Conservation (phyloP, 192 early-diverging fungal species). For the Chytriomyces sp. region DNA sequence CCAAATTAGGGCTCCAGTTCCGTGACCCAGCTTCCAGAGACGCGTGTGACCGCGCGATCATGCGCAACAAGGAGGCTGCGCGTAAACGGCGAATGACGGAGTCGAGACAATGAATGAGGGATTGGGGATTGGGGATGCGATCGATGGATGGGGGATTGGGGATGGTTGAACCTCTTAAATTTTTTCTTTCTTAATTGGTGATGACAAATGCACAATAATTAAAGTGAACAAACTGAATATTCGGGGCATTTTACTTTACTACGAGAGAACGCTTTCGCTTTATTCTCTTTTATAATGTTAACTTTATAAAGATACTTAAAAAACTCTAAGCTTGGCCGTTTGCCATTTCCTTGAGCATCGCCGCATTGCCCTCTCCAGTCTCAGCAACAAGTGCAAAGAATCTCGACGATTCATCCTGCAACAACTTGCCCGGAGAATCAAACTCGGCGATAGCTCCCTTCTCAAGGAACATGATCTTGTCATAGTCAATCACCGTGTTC, state of each 20-base stretch:
- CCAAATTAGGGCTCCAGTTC: slow-evolving; percentile 46
- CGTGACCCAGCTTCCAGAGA: slow-evolving; percentile 51
- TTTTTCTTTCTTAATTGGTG: too few relatives aligned
- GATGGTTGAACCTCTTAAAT: too few relatives aligned
- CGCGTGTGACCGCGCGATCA: slow-evolving; percentile 46
- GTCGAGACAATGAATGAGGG: too few relatives aligned
- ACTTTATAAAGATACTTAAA: background rate
- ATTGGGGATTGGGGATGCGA: too few relatives aligned
- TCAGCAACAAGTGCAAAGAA: slow-evolving; percentile 69
- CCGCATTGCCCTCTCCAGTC: slow-evolving; percentile 67
- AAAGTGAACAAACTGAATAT: too few relatives aligned
- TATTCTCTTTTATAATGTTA: background rate
- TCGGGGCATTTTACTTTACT: too few relatives aligned
- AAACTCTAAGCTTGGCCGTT: background rate
- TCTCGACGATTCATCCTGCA: slow-evolving; percentile 46
- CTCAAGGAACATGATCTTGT: slow-evolving; percentile 54
- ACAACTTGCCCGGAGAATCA: slow-evolving; percentile 61
- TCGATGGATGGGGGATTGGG: too few relatives aligned
- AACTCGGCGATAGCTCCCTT: slow-evolving; percentile 56
- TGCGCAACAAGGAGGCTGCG: slow-evolving; percentile 57
- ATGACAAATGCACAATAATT: too few relatives aligned
- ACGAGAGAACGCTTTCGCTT: background rate
- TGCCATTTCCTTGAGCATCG: slow-evolving; percentile 61
- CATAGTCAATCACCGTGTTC: slow-evolving; percentile 57
- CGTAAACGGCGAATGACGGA: slow-evolving; percentile 25